These are phyloP conservation scores for Globisporangium solare DNA, from an alignment of 352 stramenopile genomes.

Conservation along the genomic window DNA sequence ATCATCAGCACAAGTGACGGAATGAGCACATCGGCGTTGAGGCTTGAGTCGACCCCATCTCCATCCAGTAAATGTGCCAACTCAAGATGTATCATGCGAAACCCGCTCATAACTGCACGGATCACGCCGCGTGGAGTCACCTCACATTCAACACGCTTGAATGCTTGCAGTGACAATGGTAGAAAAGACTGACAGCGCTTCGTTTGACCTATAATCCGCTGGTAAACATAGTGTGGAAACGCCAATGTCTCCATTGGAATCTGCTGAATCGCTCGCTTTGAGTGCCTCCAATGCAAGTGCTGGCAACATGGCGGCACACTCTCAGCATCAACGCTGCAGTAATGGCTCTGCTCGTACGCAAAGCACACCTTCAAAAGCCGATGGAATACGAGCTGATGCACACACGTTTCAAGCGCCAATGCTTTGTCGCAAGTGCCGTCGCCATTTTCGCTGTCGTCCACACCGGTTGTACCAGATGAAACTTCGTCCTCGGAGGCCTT, in stretches of 20 bases:
- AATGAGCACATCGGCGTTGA: slow-evolving; percentile 30
- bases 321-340: background rate
- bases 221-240: slow-evolving; percentile 18
- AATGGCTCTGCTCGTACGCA: slow-evolving; percentile 6
- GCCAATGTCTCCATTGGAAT: slow-evolving; percentile 13
- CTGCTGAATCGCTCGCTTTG: slow-evolving; percentile 18
- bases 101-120: slow-evolving; percentile 20
- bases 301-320: slow-evolving; percentile 7
- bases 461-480: too few relatives aligned
- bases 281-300: slow-evolving; percentile 23
- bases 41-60: slow-evolving; percentile 8
- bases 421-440: background rate
- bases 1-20: slow-evolving; percentile 30
- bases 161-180: slow-evolving; percentile 16
- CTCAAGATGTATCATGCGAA: slow-evolving; percentile 20
- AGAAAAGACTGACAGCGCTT: slow-evolving; percentile 14
- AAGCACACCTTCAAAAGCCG: slow-evolving; percentile 2
- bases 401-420: slow-evolving; percentile 6
- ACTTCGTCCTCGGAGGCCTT: too few relatives aligned
- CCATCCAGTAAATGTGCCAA: slow-evolving; percentile 12
- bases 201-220: slow-evolving; percentile 5
- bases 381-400: slow-evolving; percentile 13
- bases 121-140: slow-evolving; percentile 21
- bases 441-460: too few relatives aligned
- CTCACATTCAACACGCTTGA: slow-evolving; percentile 19